Base-by-base conservation (phyloP, 2,329 filamentous ascomycete species). In the Fusarium tuaranense region DNA sequence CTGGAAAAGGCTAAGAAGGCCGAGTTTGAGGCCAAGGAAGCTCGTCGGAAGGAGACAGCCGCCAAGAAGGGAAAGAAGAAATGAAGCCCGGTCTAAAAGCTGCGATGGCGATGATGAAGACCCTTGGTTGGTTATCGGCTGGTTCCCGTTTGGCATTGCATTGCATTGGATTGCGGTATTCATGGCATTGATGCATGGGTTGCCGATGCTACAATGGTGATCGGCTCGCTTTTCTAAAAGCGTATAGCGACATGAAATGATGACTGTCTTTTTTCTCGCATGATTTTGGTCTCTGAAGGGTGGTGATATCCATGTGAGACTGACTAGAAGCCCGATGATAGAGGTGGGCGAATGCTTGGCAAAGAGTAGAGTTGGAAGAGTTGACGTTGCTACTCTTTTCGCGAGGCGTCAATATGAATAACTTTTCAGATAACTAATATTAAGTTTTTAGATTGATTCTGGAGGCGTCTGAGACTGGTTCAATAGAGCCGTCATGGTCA, bases 1-100 rank as follows among this genome's bases (percentile, higher is more conserved):
- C 83, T 84, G 67, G 88, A 90, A 67, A 85, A 84, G 75, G 81
- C 81, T 12, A 86, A 86, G 75, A 85, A 81, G 78, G 81, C 83
- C 4, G 88, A 91, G 80, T 84, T 89, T 38, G 88, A 90, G 46
- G 87, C 86, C 3, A 87, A 82, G 76, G 88, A 91, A 80, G 87
- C 88, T 53, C 76, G 76, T 51, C 90, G 89, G 85, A 85, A 85
- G 81, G 89, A 32, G 87, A 87, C 86, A 9, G 88, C 88, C 9
- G 84, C 80, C 53, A 87, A 87, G 82, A 89, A 88, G 79, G 78
- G 81, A 72, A 88, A 88, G 83, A 87, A 86, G 81, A 84, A 84
- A 78, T 84, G 72, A 80, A 74, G 34, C 46, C 39, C 48, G 38
- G 38, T 30, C 25, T 18, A 18, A 48, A 34, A 51, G 13, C n/a